A percentile compares a stretch with the other conserved stretches of the same genome.
phyloP scores from a whole-genome alignment of 2,329 filamentous ascomycete species.

The Metarhizium sp. region DNA sequence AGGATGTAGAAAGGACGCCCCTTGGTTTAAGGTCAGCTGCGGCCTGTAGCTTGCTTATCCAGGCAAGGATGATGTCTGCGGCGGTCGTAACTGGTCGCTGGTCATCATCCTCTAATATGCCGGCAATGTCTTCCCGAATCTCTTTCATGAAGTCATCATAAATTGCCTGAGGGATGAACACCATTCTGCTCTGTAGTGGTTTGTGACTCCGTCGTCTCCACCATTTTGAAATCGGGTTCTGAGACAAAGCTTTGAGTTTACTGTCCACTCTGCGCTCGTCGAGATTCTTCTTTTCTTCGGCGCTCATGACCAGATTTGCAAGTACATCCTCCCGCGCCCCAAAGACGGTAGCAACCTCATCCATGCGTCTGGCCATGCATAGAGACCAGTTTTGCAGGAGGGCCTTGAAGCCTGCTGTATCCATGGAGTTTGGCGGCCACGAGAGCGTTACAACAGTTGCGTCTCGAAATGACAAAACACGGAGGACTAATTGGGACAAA shows the following conservation, averaged over 20 bases:
- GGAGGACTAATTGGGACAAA: constrained; percentile 4
- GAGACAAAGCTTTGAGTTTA: neutral
- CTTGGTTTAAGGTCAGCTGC: constrained; percentile 1
- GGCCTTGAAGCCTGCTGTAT: constrained; percentile 5
- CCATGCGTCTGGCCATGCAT: constrained; percentile 2
- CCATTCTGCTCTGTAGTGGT: constrained; percentile 4
- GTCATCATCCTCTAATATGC: neutral
- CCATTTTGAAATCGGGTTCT: neutral
- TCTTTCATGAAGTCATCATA: constrained; percentile 4
- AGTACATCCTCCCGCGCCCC: constrained; percentile 3
- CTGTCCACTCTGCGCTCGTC: neutral
- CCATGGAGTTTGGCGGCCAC: constrained; percentile 4
- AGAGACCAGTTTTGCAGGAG: constrained; percentile 7
- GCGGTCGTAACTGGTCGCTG: constrained; percentile 3
- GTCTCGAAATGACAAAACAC: constrained; percentile 3
- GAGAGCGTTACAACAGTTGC: constrained; percentile 6
- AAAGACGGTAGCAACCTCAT: neutral
- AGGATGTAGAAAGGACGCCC: neutral
- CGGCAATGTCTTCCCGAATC: constrained; percentile 2
- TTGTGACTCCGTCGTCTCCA: neutral
- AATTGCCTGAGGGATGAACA: constrained; percentile 6
- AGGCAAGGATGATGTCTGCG: constrained; percentile 6
- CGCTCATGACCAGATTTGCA: neutral
- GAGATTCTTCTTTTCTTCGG: neutral
- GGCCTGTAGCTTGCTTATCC: constrained; percentile 5